Base-by-base conservation (phyloP, 2,329 filamentous ascomycete genomes). In the Calonectria henricotiae region DNA sequence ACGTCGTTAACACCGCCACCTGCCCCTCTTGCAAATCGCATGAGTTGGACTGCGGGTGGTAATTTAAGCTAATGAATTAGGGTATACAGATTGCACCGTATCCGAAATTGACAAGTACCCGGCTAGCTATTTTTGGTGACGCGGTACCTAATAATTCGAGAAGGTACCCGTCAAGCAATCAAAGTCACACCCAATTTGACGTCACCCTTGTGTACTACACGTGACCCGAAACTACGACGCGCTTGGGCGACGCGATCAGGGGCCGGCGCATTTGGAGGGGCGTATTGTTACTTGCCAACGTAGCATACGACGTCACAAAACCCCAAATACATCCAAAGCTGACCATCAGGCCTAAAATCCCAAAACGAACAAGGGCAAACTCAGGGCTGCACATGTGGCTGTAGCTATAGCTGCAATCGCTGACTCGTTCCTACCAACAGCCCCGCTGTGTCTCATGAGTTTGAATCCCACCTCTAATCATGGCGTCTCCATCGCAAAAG, bases 401-500 rank as follows among this genome's bases (percentile, higher is more conserved):
- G 47, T 49, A 65, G 39, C 55, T 55, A 49, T 49, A 62, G 37
- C 49, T 63, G 46, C 47, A 27, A 44, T 13, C 27, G 30, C 39
- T 37, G 20, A 44, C 54, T 62, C 55, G 27, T 55, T 49, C 12
- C 17, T 55, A 1, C 43, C 55, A 43, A 60, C 20, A 47, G 55
- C 35, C 55, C 67, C 67, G 62, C 67, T 23, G 49, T 51, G 67
- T 76, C 65, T 63, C 58, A 70, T 74, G 71, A 74, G 30, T 58
- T 30, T 67, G 58, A 32, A 64, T 61, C 37, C 35, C 62, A 17
- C 11, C 62, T 60, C 64, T 43, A 51, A 65, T 72, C 75, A 82
- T 82, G 80, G 72, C 80, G 64, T 75, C 74, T 51, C 73, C 78
- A 37, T 74, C 78, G 63, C 72, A 73, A 58, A 73, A 77, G 51